These are phyloP conservation scores for Pycnococcus provasolii DNA, from an alignment of 139 green algal species.

Conservation along the genomic window DNA sequence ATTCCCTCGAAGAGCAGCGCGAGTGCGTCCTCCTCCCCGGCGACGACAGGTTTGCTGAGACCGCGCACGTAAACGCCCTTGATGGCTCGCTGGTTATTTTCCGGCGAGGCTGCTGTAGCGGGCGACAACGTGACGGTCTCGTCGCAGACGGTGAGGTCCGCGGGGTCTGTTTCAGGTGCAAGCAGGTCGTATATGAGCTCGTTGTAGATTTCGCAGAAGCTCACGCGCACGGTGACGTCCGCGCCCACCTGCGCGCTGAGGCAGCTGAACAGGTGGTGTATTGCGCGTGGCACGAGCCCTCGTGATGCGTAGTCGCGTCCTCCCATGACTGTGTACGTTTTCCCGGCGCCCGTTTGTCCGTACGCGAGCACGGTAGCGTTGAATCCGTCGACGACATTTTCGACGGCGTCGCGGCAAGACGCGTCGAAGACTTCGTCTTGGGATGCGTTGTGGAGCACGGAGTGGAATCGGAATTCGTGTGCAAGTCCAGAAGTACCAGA, in stretches of 20 bases:
- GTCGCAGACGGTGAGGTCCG: slow-evolving; percentile 38
- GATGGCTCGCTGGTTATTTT: slow-evolving; percentile 11
- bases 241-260: slow-evolving; percentile 27
- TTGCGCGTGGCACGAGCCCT: slow-evolving; percentile 47
- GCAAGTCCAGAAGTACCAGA: no score
- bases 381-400: slow-evolving; percentile 4
- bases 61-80: slow-evolving; percentile 28
- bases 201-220: slow-evolving; percentile 65
- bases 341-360: slow-evolving; percentile 29
- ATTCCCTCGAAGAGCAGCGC: slow-evolving; percentile 49
- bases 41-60: slow-evolving; percentile 32
- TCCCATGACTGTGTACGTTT: slow-evolving; percentile 29
- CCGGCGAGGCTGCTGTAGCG: neutral
- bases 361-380: slow-evolving; percentile 20
- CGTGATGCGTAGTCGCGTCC: slow-evolving; percentile 39
- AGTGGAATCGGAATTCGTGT: no score
- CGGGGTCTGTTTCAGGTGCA: slow-evolving; percentile 36
- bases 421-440: neutral
- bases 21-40: slow-evolving; percentile 47
- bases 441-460: no score
- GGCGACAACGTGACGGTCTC: slow-evolving; percentile 3
- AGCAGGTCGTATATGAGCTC: slow-evolving; percentile 54
- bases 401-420: neutral
- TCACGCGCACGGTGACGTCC: slow-evolving; percentile 26
- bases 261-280: slow-evolving; percentile 40